Evolutionary conservation across 306 rosid species (phyloP), one percentile per base, ranked within the genome.

Genomic region (Vachellia collinsii): DNA sequence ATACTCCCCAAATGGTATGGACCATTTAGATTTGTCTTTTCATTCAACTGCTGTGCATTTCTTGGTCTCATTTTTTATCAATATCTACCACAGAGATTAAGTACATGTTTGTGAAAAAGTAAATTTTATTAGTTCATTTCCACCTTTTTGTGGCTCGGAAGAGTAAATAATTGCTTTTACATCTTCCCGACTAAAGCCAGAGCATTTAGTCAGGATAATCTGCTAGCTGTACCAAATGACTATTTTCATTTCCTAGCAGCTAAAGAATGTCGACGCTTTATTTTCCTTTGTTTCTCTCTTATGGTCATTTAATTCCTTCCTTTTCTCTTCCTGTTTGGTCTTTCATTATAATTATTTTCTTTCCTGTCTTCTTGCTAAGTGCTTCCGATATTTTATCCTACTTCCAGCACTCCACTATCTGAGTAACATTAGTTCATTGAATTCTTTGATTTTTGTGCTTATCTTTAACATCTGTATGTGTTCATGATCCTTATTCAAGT

Each of bases 1-100:
- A 69, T 84, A 84, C 88, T 94, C 98, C 70, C 90, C 92, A 63
- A 86, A 90, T 85, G 98, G 89, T 86, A 80, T 17, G 78, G 20
- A 74, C 19, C 13, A 48, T 8, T 53, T 9, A 39, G 41, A 46
- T 53, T 79, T 69, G 51, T 42, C 34, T 77, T 72, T 64, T 66
- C 47, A 53, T 80, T 63, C n/a, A 56, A 53, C 14, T 53, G 61
- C 44, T 44, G 42, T 76, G 39, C 39, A 68, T 72, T 67, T 51
- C 73, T 61, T 69, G 75, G 25, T 12, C 79, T 43, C 43, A 44
- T 75, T 72, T 64, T 75, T 69, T 70, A 44, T 34, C 56, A 16
- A 3, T 13, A 34, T 14, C 16, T n/a, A 39, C 20, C 25, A 13
- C 54, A 8, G 66, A 23, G 34, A 44, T 46, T 39, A 36, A 51